Evolutionary conservation across 768 basidiomycete species (phyloP).

Genomic region (Serendipita vermifera): DNA sequence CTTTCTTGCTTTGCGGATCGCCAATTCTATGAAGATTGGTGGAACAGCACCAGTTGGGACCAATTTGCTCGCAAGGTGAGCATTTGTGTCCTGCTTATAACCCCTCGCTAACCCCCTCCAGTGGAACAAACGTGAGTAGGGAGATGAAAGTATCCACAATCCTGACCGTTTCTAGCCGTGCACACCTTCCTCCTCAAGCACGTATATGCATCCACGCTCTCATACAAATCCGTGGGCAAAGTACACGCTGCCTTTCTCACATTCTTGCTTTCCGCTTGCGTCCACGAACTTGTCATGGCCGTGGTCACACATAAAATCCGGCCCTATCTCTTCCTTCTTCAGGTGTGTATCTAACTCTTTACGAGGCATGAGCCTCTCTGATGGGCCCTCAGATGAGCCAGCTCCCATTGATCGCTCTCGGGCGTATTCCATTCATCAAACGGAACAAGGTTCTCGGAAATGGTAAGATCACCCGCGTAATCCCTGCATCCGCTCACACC

Average conservation of each 20-base stretch:
- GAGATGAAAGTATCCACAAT: neutral
- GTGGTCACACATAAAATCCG: constrained; percentile 87
- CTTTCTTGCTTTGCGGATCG: constrained; percentile 93
- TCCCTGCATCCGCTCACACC: constrained; percentile 11
- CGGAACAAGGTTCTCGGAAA: constrained; percentile 59
- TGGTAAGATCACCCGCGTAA: constrained; percentile 1
- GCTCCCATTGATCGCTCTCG: constrained; percentile 78
- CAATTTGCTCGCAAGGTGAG: constrained; percentile 99
- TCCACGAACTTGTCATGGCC: constrained; percentile 93
- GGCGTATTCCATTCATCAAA: constrained; percentile 63
- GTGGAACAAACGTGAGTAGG: constrained; percentile 8
- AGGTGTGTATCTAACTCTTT: neutral
- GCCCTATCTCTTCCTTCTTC: constrained; percentile 29
- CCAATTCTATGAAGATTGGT: constrained; percentile 97
- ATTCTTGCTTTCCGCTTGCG: constrained; percentile 78
- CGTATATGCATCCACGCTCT: constrained; percentile 83
- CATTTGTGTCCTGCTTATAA: constrained; percentile 27
- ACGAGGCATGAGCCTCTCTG: constrained; percentile 57
- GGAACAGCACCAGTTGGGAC: constrained; percentile 96
- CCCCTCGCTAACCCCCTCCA: neutral
- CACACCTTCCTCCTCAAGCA: constrained; percentile 88
- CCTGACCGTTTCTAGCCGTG: constrained; percentile 42
- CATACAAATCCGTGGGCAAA: constrained; percentile 59
- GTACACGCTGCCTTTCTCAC: constrained; percentile 83
- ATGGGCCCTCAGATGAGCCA: constrained; percentile 77